Base-by-base conservation (phyloP, 208 protist genomes). In the Leishmania mexicana region DNA sequence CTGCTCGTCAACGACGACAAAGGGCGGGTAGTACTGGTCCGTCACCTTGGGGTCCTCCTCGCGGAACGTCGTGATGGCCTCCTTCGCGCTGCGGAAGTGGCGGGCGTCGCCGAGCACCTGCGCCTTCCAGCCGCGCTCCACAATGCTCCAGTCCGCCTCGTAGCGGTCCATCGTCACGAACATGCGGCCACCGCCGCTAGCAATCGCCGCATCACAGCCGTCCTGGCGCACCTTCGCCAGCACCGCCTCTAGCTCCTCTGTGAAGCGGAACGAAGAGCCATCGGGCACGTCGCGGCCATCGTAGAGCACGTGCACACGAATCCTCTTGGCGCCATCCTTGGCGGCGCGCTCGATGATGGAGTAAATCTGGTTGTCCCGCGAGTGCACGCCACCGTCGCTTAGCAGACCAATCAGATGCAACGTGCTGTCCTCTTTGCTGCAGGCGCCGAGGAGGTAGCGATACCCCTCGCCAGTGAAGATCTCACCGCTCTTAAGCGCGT, bases 141-240 rank as follows among this genome's bases (percentile, higher is more conserved):
- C 98, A 65, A 99, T 99, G 38, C 78, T 83, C 98, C 98, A 99
- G 88, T 99, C 97, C 15, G 97, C 95, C 71, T 98, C 94, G 90
- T 99, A 99, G 81, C 98, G 93, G 81, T 99, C 98, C 98, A 99
- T 99, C 31, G 96, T 98, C 70, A 98, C 95, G 81, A 97, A 94
- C 98, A 99, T 99, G 79, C 98, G 92, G 76, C 98, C 98, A 67
- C 98, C 98, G 73, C 98, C 98, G 80, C 93, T 97, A 60, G 92
- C 98, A 75, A 99, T 96, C 70, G 88, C 87, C n/a, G 91, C 92
- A 76, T 98, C 94, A 80, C 94, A 95, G 75, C 95, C 96, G 45
- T 47, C 75, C 72, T 88, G 77, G 77, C 93, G 92, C 40, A 94
- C 62, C 87, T 97, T 91, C 40, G 40, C 90, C 57, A 99, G 90